These are phyloP conservation scores for Usnea hakonensis DNA, from an alignment of 495 filamentous ascomycete genomes.

Conservation along the genomic window DNA sequence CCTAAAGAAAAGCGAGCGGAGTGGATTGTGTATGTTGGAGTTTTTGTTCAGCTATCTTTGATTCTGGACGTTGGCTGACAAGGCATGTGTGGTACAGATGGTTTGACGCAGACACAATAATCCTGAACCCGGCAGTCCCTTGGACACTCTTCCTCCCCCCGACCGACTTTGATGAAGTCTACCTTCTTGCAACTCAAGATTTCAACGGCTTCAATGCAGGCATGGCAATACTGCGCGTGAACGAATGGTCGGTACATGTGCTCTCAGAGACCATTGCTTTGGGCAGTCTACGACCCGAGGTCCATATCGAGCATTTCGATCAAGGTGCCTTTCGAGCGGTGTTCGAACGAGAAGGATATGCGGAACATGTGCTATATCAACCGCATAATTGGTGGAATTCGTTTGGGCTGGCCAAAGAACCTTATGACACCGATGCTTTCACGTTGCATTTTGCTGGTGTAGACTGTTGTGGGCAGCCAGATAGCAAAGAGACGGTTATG, in stretches of 20 bases:
- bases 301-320: conserved; percentile 30
- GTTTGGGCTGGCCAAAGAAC: not conserved
- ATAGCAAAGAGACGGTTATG: not conserved
- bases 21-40: conserved; percentile 37
- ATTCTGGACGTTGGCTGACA: not conserved
- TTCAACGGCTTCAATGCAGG: conserved; percentile 32
- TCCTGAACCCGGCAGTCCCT: conserved; percentile 38
- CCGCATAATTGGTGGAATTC: conserved; percentile 39
- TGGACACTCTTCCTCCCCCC: conserved; percentile 41
- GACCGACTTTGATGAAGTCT: conserved; percentile 31
- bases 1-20: conserved; percentile 31
- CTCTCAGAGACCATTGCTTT: conserved; percentile 32
- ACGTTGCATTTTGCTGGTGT: not conserved
- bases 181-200: conserved; percentile 35
- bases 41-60: not conserved
- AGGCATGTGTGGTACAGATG: conserved; percentile 28
- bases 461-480: not conserved
- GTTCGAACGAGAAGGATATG: conserved; percentile 28
- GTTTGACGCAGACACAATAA: conserved; percentile 37
- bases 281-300: conserved; percentile 27
- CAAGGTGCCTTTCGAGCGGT: conserved; percentile 31
- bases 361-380: conserved; percentile 27
- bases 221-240: conserved; percentile 33
- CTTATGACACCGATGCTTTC: not conserved
- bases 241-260: conserved; percentile 35